phyloP scores from a whole-genome alignment of 2,329 filamentous ascomycete species.

The Simplicillium sp. region DNA sequence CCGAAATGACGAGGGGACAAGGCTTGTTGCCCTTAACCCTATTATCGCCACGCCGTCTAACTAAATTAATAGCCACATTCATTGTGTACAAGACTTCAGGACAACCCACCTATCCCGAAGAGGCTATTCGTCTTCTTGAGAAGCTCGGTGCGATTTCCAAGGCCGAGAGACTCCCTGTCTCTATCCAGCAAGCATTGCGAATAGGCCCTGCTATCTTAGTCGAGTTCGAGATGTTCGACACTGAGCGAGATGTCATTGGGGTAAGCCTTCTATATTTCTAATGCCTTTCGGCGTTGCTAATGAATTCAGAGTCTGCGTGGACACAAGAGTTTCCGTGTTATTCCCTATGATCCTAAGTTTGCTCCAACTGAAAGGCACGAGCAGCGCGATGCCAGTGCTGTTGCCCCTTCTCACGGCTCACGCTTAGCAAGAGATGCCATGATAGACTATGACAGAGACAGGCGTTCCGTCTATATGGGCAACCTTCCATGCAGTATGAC shows the following conservation, averaged over 20 bases:
- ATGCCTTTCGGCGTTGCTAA: conserved; percentile 6
- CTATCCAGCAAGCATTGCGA: conserved; percentile 21
- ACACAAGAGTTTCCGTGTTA: conserved; percentile 10
- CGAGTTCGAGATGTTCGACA: conserved; percentile 41
- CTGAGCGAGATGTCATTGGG: conserved; percentile 35
- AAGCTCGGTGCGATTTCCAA: conserved; percentile 33
- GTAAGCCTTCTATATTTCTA: conserved; percentile 24
- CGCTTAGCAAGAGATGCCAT: conserved; percentile 10
- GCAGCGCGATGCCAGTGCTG: conserved; percentile 9
- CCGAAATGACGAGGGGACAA: conserved; percentile 50
- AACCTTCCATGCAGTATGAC: conserved; percentile 28
- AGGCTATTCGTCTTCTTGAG: conserved; percentile 32
- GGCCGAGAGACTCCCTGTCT: conserved; percentile 23
- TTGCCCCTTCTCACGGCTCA: background rate
- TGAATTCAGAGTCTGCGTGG: conserved; percentile 17
- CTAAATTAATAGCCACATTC: conserved; percentile 32
- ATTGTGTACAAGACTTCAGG: conserved; percentile 31
- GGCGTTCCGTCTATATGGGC: conserved; percentile 38
- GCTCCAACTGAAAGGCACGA: conserved; percentile 7
- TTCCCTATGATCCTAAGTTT: conserved; percentile 17
- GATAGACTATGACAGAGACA: conserved; percentile 29
- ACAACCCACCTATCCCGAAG: conserved; percentile 25
- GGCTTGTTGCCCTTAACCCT: conserved; percentile 27
- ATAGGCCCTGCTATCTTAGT: conserved; percentile 33
- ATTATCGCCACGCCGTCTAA: background rate